These are phyloP conservation scores for Magnolia sinica DNA, from an alignment of 164 flowering plant species.

Conservation along the genomic window DNA sequence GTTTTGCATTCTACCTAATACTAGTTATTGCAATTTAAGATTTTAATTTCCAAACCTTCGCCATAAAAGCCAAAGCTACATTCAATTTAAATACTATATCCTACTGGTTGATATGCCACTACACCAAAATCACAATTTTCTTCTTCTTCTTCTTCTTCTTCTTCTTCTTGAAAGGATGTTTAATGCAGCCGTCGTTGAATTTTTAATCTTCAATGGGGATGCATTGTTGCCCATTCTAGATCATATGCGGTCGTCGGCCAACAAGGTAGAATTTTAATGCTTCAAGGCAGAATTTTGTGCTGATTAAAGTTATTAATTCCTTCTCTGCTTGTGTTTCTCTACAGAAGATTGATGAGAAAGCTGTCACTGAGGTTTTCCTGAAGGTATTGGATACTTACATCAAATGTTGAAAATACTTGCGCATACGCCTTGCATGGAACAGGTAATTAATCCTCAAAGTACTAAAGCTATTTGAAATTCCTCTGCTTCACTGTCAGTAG, in stretches of 20 bases:
- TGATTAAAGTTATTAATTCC: not conserved
- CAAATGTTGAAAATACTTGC: slow-evolving; percentile 93
- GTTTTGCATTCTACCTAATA: no score
- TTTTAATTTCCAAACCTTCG: no score
- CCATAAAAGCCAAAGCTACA: no score
- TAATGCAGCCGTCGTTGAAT: no score
- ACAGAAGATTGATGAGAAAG: slow-evolving; percentile 90
- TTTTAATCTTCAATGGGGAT: not conserved
- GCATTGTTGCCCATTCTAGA: not conserved
- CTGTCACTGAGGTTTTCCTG: slow-evolving; percentile 73
- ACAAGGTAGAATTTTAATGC: not conserved
- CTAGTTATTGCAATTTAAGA: no score
- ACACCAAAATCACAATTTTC: no score
- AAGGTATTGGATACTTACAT: slow-evolving; percentile 93
- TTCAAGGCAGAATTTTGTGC: not conserved
- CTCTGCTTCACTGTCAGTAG: not conserved
- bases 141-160: no score
- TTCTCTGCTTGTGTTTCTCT: not conserved
- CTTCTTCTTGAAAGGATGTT: no score
- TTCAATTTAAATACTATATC: no score
- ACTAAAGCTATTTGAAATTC: not conserved
- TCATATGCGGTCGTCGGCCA: not conserved
- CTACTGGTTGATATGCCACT: no score
- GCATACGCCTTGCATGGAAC: slow-evolving; percentile 76
- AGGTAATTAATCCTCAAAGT: slow-evolving; percentile 40